Conservation (phyloP, 2,329 filamentous ascomycete genomes). For the Botrytis fabae region DNA sequence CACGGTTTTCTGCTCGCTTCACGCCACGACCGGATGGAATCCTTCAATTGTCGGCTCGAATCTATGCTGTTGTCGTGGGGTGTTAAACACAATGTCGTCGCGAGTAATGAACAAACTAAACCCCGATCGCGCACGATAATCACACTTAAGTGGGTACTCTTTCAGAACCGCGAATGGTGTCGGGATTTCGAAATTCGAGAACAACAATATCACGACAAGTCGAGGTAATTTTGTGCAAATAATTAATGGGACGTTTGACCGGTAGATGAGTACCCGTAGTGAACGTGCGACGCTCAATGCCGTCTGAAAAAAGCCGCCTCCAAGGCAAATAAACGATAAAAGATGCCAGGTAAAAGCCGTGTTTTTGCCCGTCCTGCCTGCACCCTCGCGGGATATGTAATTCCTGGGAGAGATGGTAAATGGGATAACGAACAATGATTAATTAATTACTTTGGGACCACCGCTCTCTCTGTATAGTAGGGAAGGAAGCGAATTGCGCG, state of each 20-base stretch:
- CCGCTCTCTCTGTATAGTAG: background rate
- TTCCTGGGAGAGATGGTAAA: conserved; percentile 25
- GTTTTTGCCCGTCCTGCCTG: conserved; percentile 24
- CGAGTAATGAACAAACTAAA: conserved; percentile 34
- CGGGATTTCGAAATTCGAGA: conserved; percentile 24
- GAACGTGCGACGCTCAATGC: conserved; percentile 29
- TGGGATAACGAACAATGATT: background rate
- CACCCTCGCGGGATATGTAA: conserved; percentile 27
- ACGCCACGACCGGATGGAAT: background rate
- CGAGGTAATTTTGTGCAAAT: conserved; percentile 8
- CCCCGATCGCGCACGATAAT: conserved; percentile 27
- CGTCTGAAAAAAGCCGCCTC: conserved; percentile 29
- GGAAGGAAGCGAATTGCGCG: background rate
- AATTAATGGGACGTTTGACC: background rate
- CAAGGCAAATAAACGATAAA: conserved; percentile 21
- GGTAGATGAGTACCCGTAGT: conserved; percentile 25
- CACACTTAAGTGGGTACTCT: conserved; percentile 23
- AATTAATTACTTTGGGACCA: too few relatives aligned
- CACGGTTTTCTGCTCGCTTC: conserved; percentile 30
- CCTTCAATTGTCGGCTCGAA: conserved; percentile 25
- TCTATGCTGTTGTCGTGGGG: conserved; percentile 17
- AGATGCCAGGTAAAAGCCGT: conserved; percentile 11
- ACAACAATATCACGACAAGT: conserved; percentile 18
- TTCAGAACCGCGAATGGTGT: conserved; percentile 20
- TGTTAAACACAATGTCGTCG: conserved; percentile 26